Base-by-base conservation (phyloP, 1,284 basidiomycete genomes). In the Inonotus obliquus region DNA sequence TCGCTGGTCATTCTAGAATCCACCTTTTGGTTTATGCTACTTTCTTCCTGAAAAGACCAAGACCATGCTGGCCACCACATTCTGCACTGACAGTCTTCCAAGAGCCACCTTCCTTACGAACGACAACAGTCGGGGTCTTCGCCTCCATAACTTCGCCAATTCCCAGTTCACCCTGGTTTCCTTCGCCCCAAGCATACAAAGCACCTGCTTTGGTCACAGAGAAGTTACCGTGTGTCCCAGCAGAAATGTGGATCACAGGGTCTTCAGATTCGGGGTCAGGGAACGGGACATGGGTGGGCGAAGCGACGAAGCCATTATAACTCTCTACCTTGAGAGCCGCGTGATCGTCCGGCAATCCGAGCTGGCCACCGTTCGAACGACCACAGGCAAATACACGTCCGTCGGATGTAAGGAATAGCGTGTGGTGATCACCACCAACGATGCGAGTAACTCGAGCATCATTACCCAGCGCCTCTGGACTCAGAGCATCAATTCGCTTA, bases 331-430 rank as follows among this genome's bases (percentile, higher is more conserved):
- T 74, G 68, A 87, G 82, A 10, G 77, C 80, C 17, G 74, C 71
- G 63, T 89, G 77, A 68, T 89, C 85, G 44, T 83, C 79, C 0
- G 77, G 75, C 23, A 95, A 71, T 6, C 94, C 94, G 27, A 95
- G 81, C 68, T 95, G 91, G 38, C 86, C 82, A 54, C 84, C 85
- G 67, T 93, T 91, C 54, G 84, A 85, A 48, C 92, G 84, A 2
- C 94, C 94, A 67, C 86, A 89, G 1, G 85, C 91, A 73, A 84
- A 96, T 1, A 98, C 92, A 66, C 87, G 83, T 59, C 95, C 95
- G 56, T 87, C 83, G 57, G 83, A 80, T 25, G 94, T 89, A 65
- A 95, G 77, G 80, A 98, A 98, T 35, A 96, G 74, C 0, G 92
- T 87, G 73, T 98, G 93, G 70, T 95, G 89, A 65, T 91, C 86